These are phyloP conservation scores for Psidium guajava DNA, from an alignment of 345 rosid genomes.

Conservation along the genomic window DNA sequence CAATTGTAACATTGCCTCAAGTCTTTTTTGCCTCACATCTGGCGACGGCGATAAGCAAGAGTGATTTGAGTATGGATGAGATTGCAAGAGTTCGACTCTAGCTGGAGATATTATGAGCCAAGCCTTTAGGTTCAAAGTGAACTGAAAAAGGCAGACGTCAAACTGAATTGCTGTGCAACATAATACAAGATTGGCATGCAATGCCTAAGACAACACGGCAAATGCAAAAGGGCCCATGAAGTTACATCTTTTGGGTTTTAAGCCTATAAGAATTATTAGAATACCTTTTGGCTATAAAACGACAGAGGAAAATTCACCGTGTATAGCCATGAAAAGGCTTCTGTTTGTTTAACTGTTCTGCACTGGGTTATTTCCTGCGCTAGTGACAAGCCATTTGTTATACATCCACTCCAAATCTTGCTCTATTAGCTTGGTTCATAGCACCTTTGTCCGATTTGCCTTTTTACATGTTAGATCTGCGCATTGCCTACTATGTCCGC, in stretches of 20 bases:
- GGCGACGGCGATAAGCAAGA: neutral
- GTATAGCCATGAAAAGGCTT: neutral
- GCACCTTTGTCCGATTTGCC: neutral
- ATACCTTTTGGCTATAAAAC: neutral
- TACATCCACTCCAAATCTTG: neutral
- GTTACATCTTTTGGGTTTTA: neutral
- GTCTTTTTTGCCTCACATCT: neutral
- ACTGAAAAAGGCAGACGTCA: neutral
- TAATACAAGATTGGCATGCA: neutral
- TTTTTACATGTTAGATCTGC: neutral
- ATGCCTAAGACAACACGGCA: neutral
- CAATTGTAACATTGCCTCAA: neutral
- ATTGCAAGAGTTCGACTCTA: neutral
- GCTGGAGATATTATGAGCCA: neutral
- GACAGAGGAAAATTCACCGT: neutral
- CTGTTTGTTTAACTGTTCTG: neutral
- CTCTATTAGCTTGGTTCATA: neutral
- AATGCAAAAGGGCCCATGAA: neutral
- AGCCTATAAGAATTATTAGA: neutral
- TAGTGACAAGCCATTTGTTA: neutral
- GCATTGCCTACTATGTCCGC: neutral
- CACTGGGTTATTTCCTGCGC: neutral
- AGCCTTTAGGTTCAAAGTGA: neutral
- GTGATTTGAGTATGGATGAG: neutral
- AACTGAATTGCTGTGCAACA: neutral